Percentiles rank a stretch among this genome's conserved stretches.
phyloP scores from a whole-genome alignment of 306 rosid species.

The Cucurbita ficifolia region DNA sequence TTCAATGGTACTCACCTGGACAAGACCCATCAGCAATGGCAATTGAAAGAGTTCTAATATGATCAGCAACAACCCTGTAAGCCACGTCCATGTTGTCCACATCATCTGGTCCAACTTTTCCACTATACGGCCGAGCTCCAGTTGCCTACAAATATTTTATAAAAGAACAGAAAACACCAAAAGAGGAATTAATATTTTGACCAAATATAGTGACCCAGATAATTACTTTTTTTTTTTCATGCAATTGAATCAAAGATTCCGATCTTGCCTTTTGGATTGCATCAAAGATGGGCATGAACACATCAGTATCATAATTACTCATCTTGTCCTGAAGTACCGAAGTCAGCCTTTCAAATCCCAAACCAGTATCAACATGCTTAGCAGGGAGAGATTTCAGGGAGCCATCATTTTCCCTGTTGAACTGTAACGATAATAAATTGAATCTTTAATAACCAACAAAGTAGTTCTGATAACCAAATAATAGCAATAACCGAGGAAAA shows the following conservation, averaged over 20 bases:
- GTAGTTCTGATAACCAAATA: not conserved
- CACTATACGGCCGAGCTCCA: constrained; percentile 73
- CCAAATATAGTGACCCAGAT: not conserved
- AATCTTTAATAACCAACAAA: not conserved
- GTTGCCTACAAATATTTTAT: constrained; percentile 45
- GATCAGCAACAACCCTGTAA: constrained; percentile 63
- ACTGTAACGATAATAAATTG: constrained; percentile 26
- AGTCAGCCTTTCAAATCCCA: constrained; percentile 94
- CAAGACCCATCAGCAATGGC: constrained; percentile 98
- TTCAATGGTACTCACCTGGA: constrained; percentile 44
- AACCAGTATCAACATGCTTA: constrained; percentile 89
- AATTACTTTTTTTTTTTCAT: not conserved
- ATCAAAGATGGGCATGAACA: constrained; percentile 86
- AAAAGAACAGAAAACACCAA: not conserved
- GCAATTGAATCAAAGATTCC: not conserved
- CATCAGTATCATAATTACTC: constrained; percentile 96
- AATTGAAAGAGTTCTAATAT: constrained; percentile 62
- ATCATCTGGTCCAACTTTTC: constrained; percentile 82
- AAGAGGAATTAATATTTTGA: not conserved
- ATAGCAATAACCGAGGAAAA: not conserved
- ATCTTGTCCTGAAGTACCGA: constrained; percentile 73
- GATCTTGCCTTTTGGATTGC: constrained; percentile 59
- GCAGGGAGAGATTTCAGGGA: constrained; percentile 80
- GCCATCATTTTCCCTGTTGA: constrained; percentile 81
- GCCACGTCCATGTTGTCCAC: constrained; percentile 85